Base-by-base conservation (phyloP, 2,329 filamentous ascomycete species). In the Colletotrichum chrysophilum region DNA sequence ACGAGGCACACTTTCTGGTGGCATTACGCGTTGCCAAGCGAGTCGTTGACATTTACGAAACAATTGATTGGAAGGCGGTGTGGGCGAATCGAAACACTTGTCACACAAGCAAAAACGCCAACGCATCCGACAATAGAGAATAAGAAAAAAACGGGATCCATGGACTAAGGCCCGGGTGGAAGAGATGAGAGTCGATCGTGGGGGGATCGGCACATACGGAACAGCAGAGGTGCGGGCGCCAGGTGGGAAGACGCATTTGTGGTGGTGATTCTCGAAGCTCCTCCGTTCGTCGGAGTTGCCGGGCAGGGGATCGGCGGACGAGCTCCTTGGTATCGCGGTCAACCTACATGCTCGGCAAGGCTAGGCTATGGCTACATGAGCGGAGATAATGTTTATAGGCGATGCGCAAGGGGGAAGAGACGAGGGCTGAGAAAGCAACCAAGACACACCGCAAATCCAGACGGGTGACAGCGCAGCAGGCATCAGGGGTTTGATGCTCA, bases 241-340 rank as follows among this genome's bases (percentile, higher is more conserved):
- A 64, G 34, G 66, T 32, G n/a, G 55, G 68, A 61, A 66, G 68
- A 48, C 32, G 13, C 28, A 16, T 43, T 7, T 26, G 36, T 52
- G 26, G 56, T 70, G 52, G 36, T 70, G 56, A 34, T 30, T 64
- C 16, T 70, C 52, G 70, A 68, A 70, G 73, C 73, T 73, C 70
- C 73, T 75, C 70, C 73, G 70, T 75, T 73, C 18, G 64, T 73
- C 73, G 73, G 73, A 73, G 43, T 64, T 65, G 64, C 70, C 64
- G 69, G 73, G 69, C 69, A 24, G 67, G 58, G 43, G 73, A 72
- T 75, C 69, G 70, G 65, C 73, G 48, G 65, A 58, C 34, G 64
- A 75, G 48, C 43, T 34, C 43, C 32, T 67, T 70, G 56, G 65
- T 52, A 75, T 69, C 26, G 55, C 48, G 56, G 43, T 73, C 64